Conservation (phyloP, 2,329 filamentous ascomycete genomes). For the Fusarium sp. region DNA sequence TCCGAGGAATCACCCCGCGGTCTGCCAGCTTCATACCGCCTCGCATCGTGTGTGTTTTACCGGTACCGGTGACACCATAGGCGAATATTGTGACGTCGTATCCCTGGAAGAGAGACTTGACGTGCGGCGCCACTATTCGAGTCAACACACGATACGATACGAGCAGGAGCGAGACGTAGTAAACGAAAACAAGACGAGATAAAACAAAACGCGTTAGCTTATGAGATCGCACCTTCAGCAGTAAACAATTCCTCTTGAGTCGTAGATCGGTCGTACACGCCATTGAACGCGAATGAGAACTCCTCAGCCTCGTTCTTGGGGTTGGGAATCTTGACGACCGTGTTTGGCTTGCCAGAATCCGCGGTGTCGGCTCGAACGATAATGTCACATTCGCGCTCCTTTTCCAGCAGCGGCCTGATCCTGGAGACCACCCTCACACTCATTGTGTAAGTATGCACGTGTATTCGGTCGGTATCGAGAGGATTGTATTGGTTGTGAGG, state of each 20-base stretch:
- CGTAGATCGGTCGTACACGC: constrained; percentile 83
- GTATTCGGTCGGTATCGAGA: constrained; percentile 9
- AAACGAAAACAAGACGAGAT: neutral
- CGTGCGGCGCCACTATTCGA: constrained; percentile 78
- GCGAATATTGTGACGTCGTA: constrained; percentile 91
- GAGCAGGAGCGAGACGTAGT: neutral
- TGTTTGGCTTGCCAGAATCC: constrained; percentile 68
- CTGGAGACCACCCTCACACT: constrained; percentile 88
- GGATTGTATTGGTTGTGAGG: constrained; percentile 17
- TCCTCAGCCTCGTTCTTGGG: constrained; percentile 92
- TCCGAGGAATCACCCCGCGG: constrained; percentile 84
- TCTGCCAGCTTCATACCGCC: constrained; percentile 88
- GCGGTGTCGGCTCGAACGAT: constrained; percentile 77
- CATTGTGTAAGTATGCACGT: constrained; percentile 50
- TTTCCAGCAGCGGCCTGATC: constrained; percentile 86
- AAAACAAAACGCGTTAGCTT: constrained; percentile 4
- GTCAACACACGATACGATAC: constrained; percentile 37
- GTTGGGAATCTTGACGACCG: constrained; percentile 87
- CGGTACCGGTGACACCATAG: constrained; percentile 91
- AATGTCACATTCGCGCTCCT: constrained; percentile 86
- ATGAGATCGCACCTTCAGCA: constrained; percentile 73
- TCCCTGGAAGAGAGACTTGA: constrained; percentile 92
- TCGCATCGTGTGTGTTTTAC: constrained; percentile 96
- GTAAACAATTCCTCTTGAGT: constrained; percentile 90
- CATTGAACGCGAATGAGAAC: constrained; percentile 94